phyloP scores from a whole-genome alignment of 1,284 basidiomycete species.

The Sparassis latifolia region DNA sequence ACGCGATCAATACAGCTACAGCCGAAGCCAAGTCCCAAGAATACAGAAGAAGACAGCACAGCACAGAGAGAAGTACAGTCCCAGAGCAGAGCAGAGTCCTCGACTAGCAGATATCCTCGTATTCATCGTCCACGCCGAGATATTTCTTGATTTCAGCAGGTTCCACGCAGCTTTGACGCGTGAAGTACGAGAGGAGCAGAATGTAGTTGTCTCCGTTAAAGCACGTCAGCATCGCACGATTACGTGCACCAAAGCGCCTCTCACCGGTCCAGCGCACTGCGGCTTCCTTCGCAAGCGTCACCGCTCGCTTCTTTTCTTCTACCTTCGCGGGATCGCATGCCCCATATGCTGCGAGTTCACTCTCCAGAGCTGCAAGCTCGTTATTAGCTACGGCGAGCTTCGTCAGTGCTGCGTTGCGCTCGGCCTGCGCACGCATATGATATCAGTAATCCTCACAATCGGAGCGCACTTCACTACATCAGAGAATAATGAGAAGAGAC shows the following conservation, averaged over 20 bases:
- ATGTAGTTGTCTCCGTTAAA: constrained; percentile 23
- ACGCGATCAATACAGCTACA: too few relatives aligned
- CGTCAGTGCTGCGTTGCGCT: constrained; percentile 44
- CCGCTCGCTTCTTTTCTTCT: constrained; percentile 66
- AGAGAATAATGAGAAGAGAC: constrained; percentile 14
- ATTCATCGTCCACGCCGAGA: constrained; percentile 62
- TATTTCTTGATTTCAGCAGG: constrained; percentile 55
- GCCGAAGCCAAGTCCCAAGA: too few relatives aligned
- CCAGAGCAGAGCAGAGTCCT: neutral
- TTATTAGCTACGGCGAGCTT: constrained; percentile 45
- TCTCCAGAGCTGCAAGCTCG: constrained; percentile 51
- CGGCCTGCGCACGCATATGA: constrained; percentile 36
- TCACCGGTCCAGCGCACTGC: constrained; percentile 81
- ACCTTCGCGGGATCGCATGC: constrained; percentile 79
- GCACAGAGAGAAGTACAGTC: neutral
- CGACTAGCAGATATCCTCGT: constrained; percentile 62
- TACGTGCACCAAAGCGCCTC: constrained; percentile 12
- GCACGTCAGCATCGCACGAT: neutral
- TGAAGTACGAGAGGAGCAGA: constrained; percentile 57
- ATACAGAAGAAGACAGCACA: neutral
- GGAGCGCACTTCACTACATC: neutral
- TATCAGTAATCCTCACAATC: neutral
- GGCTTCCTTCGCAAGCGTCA: constrained; percentile 72
- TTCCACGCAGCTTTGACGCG: constrained; percentile 51
- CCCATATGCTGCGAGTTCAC: constrained; percentile 70